Evolutionary conservation across 345 rosid species (phyloP), one percentile per base, ranked within the genome.

Genomic region (Brassica cretica): DNA sequence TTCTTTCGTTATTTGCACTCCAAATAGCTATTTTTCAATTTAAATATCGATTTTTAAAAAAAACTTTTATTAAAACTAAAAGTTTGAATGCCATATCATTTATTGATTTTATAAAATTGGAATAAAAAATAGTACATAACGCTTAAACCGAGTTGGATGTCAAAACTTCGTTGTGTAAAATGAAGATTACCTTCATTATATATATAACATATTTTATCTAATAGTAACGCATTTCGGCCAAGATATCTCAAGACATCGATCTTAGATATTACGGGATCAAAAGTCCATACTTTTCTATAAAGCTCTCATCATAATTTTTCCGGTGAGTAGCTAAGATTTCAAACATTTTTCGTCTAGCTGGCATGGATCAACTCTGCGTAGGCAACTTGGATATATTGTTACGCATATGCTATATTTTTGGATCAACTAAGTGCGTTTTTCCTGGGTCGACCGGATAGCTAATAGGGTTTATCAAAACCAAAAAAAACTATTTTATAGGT

Each of bases 1-100:
- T 72, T 72, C 56, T 78, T 72, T 78, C 81, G 81, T 72, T 66
- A 72, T 72, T 66, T 58, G 35, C 68, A 66, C 77, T 78, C 73
- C 73, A 78, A 16, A 59, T 30, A 59, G 72, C 62, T 44, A n/a
- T 41, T 64, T 41, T 27, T 71, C 76, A 77, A 3, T 39, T 35
- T 55, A 24, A 0, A 12, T 64, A 65, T 25, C 1, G 39, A 18
- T 65, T 73, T 29, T 24, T 0, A 35, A 41, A 11, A 21, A 15
- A 64, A 64, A 35, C 4, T 29, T 46, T 3, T 46, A 46, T 30
- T 49, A 7, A 6, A n/a, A 56, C 63, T 10, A 10, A 66, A 16
- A n/a, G 0, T 51, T 30, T 37, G 27, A 39, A 25, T 56, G 32
- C 18, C 10, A 44, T 58, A 67, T 24, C 44, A n/a, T n/a, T 58